These are phyloP conservation scores for Lentinula detonsa DNA, from an alignment of 768 basidiomycete species.

Conservation along the genomic window DNA sequence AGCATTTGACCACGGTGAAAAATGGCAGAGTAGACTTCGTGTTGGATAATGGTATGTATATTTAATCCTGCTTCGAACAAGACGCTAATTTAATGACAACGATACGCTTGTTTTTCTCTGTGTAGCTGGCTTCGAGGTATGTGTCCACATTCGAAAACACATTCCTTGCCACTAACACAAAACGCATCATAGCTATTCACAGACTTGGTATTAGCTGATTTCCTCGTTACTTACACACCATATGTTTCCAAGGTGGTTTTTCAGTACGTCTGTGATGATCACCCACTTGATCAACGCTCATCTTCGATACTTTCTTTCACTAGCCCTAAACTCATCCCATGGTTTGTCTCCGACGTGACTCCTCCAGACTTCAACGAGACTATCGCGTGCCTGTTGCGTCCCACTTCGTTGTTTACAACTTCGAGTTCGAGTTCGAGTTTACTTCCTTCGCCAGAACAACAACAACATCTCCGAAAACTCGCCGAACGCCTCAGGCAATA, in stretches of 20 bases:
- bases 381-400: constrained; percentile 51
- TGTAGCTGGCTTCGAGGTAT: constrained; percentile 86
- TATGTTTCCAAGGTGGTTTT: constrained; percentile 79
- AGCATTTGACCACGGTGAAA: constrained; percentile 52
- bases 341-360: constrained; percentile 96
- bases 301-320: background rate
- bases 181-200: constrained; percentile 68
- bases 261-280: constrained; percentile 54
- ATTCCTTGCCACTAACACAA: background rate
- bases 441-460: constrained; percentile 18
- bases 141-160: background rate
- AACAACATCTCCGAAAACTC: constrained; percentile 48
- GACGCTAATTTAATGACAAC: too few species aligned
- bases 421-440: background rate
- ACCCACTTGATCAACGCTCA: background rate
- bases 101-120: too few species aligned
- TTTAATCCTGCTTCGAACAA: too few species aligned
- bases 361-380: constrained; percentile 73
- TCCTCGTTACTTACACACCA: constrained; percentile 84
- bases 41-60: constrained; percentile 73
- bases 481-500: constrained; percentile 69
- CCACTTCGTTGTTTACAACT: constrained; percentile 47
- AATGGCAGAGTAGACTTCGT: constrained; percentile 73
- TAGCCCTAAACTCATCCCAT: constrained; percentile 91
- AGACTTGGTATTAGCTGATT: constrained; percentile 90